Evolutionary conservation across 2,329 filamentous ascomycete genomes (phyloP), one percentile per base, ranked within the genome.

Genomic region (Ophiostoma tasmaniense): DNA sequence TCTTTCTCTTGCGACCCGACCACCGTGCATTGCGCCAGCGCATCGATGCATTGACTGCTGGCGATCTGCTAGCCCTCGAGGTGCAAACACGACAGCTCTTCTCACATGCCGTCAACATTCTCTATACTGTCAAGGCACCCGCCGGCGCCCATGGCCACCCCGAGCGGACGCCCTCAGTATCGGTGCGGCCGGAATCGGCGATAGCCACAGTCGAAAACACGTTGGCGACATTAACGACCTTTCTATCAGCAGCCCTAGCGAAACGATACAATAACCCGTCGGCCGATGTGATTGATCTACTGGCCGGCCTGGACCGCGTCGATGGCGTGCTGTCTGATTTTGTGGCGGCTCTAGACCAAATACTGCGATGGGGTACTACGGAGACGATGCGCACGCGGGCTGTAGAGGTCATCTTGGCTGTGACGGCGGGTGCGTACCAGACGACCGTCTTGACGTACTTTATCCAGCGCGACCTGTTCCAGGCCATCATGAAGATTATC

Each of bases 241-340:
- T 98, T 79, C 85, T 99, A 76, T 89, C 89, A 66, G 88, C 88
- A 68, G 85, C 96, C 22, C 83, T 98, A 71, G 86, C 87, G 70
- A 99, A 98, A 80, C 92, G 90, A 77, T 99, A 96, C 78, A 93
- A 91, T 30, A 97, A 97, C 75, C 91, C 93, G 6, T 97, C 93
- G 78, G 95, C 95, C 66, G 95, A 98, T 79, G 90, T 97, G 74
- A 97, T 99, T 75, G 88, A 89, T 69, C 85, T 98, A 42, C 84
- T 99, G 66, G 92, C 93, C 4, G 95, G 95, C 6, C 85, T 99
- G 67, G 90, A 97, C 80, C 85, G 92, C 74, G 90, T 97, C 66
- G 95, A 99, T 77, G 83, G 85, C 8, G 85, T 96, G 64, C 94
- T 98, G 77, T 90, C 91, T 61, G 92, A 97, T 69, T 95, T 98